Evolutionary conservation across 2,329 filamentous ascomycete species (phyloP), one percentile per base, ranked within the genome.

Genomic region (Hypoxylon sp.): DNA sequence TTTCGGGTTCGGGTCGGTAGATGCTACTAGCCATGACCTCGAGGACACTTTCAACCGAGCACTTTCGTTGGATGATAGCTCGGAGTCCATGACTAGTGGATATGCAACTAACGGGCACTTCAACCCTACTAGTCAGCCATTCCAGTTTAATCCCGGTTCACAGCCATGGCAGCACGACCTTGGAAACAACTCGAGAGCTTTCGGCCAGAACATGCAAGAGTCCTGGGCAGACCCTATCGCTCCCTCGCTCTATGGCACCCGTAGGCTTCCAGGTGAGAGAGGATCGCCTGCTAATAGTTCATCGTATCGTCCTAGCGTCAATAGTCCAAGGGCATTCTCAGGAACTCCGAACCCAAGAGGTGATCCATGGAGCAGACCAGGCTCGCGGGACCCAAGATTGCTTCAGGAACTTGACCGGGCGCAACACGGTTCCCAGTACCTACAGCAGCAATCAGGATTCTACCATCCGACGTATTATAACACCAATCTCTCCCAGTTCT

Each of bases 141-240:
- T 85, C 71, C 82, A 84, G 67, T 76, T 83, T 68, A 85, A 87
- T 68, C 82, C 84, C 0, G 80, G 77, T 6, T 83, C 83, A 4
- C 82, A 84, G 68, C 69, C 83, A 2, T 87, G 85, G 85, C 77
- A 77, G 53, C 75, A 76, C 6, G 79, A 83, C 13, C 69, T 72
- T 5, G 66, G 29, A 44, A 72, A 56, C 31, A 63, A 62, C 29
- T 31, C 54, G 6, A 69, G 72, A 48, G 62, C 59, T 11, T 73
- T 71, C 27, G 58, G 57, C 7, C 74, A 77, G 60, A 77, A 69
- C 24, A 72, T 72, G 44, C 76, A 74, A 50, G 80, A 82, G 17
- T 37, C 77, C 31, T 79, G 77, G 50, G 46, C 74, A 13, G 82
- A 83, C 6, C 50, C 72, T 15, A 58, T 80, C 13, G 60, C 74